Conservation (phyloP, 116 monocot genomes). For the Zostera marina region DNA sequence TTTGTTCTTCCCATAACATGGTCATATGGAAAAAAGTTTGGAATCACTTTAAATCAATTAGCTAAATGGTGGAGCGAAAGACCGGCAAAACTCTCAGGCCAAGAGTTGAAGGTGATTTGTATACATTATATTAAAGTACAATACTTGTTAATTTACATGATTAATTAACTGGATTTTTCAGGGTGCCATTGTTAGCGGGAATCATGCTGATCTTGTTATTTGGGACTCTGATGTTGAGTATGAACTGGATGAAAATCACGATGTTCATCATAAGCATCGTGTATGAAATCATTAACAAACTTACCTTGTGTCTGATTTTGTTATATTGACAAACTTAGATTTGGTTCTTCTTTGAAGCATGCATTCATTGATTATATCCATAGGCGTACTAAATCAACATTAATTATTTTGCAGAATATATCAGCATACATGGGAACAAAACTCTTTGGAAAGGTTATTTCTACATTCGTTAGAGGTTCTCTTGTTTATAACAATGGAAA, state of each 20-base stretch:
- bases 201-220: constrained; percentile 78
- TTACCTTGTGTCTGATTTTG: too few relatives aligned
- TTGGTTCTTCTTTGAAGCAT: too few relatives aligned
- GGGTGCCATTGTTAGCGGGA: constrained; percentile 61
- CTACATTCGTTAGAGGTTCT: constrained; percentile 86
- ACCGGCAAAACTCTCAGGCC: constrained; percentile 77
- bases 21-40: constrained; percentile 55
- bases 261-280: constrained; percentile 50
- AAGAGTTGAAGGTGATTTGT: constrained; percentile 41
- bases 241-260: constrained; percentile 46
- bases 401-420: constrained; percentile 31
- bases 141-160: neutral
- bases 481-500: constrained; percentile 58
- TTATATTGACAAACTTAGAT: too few relatives aligned
- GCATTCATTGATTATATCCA: too few relatives aligned
- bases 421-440: constrained; percentile 71
- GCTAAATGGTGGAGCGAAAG: constrained; percentile 80
- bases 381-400: neutral
- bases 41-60: constrained; percentile 63
- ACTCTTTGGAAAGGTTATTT: constrained; percentile 58
- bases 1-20: constrained; percentile 94
- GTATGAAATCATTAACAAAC: constrained; percentile 14
- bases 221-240: constrained; percentile 86
- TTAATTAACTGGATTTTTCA: constrained; percentile 12
- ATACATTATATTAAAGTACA: neutral